Conservation (phyloP, 805 yeast species). For the Schwanniomyces vanrijiae region DNA sequence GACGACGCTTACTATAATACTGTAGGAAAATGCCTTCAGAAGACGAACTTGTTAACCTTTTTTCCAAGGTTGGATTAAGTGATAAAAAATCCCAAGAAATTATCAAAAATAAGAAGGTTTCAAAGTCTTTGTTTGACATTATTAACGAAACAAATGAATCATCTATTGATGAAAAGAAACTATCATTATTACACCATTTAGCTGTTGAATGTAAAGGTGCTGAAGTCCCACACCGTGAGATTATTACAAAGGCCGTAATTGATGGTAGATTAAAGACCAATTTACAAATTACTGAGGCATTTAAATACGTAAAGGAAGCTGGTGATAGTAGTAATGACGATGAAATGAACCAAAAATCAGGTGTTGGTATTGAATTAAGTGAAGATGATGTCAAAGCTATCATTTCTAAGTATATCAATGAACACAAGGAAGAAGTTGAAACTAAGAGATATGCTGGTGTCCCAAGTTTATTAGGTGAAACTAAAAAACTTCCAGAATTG, state of each 20-base stretch:
- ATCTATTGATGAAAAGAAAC: constrained; percentile 55
- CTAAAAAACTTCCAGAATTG: constrained; percentile 69
- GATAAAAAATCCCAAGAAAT: constrained; percentile 79
- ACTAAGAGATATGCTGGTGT: constrained; percentile 78
- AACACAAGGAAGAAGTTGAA: constrained; percentile 57
- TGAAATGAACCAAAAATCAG: constrained; percentile 61
- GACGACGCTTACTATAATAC: not conserved
- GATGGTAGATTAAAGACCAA: constrained; percentile 64
- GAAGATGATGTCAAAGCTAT: constrained; percentile 60
- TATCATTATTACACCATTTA: constrained; percentile 70
- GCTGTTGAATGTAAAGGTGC: constrained; percentile 72
- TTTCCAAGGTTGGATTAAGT: constrained; percentile 59
- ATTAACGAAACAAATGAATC: constrained; percentile 41
- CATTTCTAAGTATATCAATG: constrained; percentile 60
- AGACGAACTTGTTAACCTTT: constrained; percentile 33
- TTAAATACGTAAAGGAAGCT: constrained; percentile 63
- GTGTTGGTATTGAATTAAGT: constrained; percentile 77
- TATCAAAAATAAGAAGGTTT: constrained; percentile 81
- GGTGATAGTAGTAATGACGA: constrained; percentile 45
- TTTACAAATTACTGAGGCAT: constrained; percentile 78
- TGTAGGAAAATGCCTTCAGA: constrained; percentile 14
- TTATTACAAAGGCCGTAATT: constrained; percentile 61
- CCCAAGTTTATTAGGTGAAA: constrained; percentile 73
- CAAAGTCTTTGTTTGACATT: constrained; percentile 63
- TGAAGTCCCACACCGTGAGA: constrained; percentile 45